Evolutionary conservation across 176 grass and related monocot genomes (phyloP), one percentile per base, ranked within the genome.

Genomic region (Paspalum notatum): DNA sequence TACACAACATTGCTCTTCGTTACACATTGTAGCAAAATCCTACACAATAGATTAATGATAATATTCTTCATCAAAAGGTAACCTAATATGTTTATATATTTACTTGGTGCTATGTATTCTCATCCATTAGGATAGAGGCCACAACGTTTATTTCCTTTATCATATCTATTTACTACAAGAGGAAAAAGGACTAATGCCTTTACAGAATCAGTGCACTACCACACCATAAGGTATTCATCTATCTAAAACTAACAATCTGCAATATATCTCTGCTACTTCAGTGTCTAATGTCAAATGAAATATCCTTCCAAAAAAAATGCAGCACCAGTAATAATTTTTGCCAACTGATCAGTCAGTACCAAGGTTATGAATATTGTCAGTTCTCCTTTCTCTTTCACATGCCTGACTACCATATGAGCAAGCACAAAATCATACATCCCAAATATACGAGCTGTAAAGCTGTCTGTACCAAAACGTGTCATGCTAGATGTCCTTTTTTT

Each of bases 331-430:
- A 48, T 47, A 21, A 48, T 47, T 49, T 26, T 49, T 17, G 22
- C 45, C 67, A 70, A 26, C 12, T 70, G 21, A 47, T 47, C n/a
- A 70, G 43, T 70, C 21, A 26, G 45, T 72, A 40, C 17, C 49
- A 25, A 46, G 3, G 42, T 4, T 67, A n/a, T 69, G n/a, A 42
- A 54, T 49, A 17, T 42, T 40, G 2, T 12, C 17, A 4, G 41
- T 17, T 55, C 26, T 54, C 16, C 70, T 73, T 54, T 40, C 32
- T 9, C 70, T 73, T 54, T 40, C 32, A 74, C 50, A 55, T 55
- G 27, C 16, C 16, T 55, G 49, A 55, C 50, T 74, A 70, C 9
- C 21, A 49, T 24, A 70, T 24, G 24, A 39, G 3, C 17, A 74
- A 50, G 68, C 25, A 37, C 13, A 52, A 72, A 39, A 20, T 41